Evolutionary conservation across 176 grass and related monocot species (phyloP), one percentile per base, ranked within the genome.

Genomic region (Eleusine indica): DNA sequence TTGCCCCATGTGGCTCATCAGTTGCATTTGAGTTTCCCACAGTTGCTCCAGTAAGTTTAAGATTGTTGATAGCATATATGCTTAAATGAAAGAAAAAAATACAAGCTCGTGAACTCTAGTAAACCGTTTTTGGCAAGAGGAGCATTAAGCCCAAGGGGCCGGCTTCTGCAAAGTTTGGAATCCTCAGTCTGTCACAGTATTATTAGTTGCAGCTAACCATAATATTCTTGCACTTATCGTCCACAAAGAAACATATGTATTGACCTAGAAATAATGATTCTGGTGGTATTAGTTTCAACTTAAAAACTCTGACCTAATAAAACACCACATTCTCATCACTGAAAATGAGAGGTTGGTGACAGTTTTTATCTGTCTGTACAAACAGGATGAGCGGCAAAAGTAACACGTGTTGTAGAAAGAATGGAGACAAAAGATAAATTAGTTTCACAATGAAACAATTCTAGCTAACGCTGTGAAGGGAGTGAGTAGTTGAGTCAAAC

Each of bases 401-500:
- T 3, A 65, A 39, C 54, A 43, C 15, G 58, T 5, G 5, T 18
- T 32, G 17, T 22, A 28, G 32, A 22, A 74, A 78, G 58, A 16
- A 5, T 58, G 37, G 21, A 77, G 21, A 63, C 0, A 82, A 85
- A 43, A 9, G 54, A 72, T 47, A 49, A 86, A 48, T 4, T 32
- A 32, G 52, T 46, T 66, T 71, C 29, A 53, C 28, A 80, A 80
- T 28, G 63, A 54, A 80, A 75, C 46, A 71, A 63, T 76, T 81
- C 29, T 73, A 74, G 9, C 65, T 18, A 32, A 39, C 53, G 52
- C 5, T n/a, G 44, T 51, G 29, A 30, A 75, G 40, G 7, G 32
- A 83, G 78, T 66, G 21, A 48, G 56, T n/a, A 35, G 39, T 28
- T 37, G 21, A 41, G 7, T 28, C 14, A 38, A 22, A 8, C 37